Evolutionary conservation across 495 filamentous ascomycete genomes (phyloP), one percentile per base, ranked within the genome.

Genomic region (Xylaria sp.): DNA sequence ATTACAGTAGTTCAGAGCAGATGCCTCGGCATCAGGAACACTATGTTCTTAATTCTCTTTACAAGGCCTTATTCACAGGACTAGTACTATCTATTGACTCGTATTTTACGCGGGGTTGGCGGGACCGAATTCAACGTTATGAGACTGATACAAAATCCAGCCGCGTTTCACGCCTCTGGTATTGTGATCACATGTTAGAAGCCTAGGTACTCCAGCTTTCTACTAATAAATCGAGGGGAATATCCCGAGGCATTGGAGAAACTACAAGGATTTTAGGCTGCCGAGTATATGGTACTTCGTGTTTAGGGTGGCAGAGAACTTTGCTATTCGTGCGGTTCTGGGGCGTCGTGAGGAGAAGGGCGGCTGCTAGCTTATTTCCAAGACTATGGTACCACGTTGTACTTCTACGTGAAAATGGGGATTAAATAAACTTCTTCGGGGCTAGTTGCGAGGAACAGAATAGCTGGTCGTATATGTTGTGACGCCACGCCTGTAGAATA

Each of bases 281-380:
- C 37, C 35, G 21, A 62, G 59, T 62, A 35, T 62, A 21, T 24
- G 19, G n/a, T 61, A 41, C 7, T 6, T 21, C 15, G 35, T 12
- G 35, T 33, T 5, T 21, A 64, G 11, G 40, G 5, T 29, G 24
- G 26, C 15, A 40, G 15, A 0, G 11, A 63, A 21, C n/a, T 31
- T 19, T 63, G 21, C 43, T 14, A 33, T 31, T 44, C 21, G 24
- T 21, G 31, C 44, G 44, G 4, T 35, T 37, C 24, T 11, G 40
- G 26, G 19, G 19, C 26, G n/a, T 15, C 62, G 62, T 66, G 62
- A 52, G 62, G 62, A 52, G 62, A 66, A 66, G 61, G 61, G 31
- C 31, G 29, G 26, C 17, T 24, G 24, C 8, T 52, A 52, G 62
- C 26, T 11, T 24, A 46, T 7, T 37, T 26, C 9, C 41, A 41